These are phyloP conservation scores for Alternaria brassicae DNA, from an alignment of 2,329 filamentous ascomycete species.

Conservation along the genomic window DNA sequence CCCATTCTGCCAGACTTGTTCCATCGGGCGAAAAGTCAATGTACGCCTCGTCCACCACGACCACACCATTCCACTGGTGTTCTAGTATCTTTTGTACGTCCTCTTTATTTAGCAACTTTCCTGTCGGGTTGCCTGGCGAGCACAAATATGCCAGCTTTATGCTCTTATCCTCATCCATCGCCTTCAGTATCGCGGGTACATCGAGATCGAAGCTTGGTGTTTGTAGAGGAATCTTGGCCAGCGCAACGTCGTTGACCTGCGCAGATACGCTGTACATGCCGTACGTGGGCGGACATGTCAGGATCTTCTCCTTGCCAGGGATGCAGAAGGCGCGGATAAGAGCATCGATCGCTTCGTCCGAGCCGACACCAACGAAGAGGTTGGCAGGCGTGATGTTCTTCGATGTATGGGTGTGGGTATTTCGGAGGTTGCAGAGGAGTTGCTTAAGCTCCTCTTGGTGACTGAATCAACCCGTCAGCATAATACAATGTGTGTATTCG, in stretches of 20 bases:
- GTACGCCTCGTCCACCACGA: slow-evolving; percentile 95
- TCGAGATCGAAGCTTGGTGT: slow-evolving; percentile 74
- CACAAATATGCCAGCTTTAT: slow-evolving; percentile 94
- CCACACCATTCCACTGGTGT: slow-evolving; percentile 94
- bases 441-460: slow-evolving; percentile 90
- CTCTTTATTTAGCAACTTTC: slow-evolving; percentile 75
- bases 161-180: slow-evolving; percentile 67
- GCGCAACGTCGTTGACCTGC: slow-evolving; percentile 87
- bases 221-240: slow-evolving; percentile 85
- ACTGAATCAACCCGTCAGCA: slow-evolving; percentile 42
- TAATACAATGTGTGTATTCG: neutral
- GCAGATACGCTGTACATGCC: slow-evolving; percentile 98
- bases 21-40: slow-evolving; percentile 87
- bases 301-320: slow-evolving; percentile 85
- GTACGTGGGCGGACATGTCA: slow-evolving; percentile 95
- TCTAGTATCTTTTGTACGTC: slow-evolving; percentile 77
- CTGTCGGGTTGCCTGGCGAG: slow-evolving; percentile 94
- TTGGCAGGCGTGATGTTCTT: slow-evolving; percentile 78
- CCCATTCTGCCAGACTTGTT: slow-evolving; percentile 88
- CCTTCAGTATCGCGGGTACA: slow-evolving; percentile 72
- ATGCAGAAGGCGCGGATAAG: slow-evolving; percentile 91
- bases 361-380: slow-evolving; percentile 93
- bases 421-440: slow-evolving; percentile 84
- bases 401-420: slow-evolving; percentile 79
- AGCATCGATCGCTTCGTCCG: slow-evolving; percentile 95